phyloP scores from a whole-genome alignment of 768 basidiomycete species.

The Aureoboletus auriporus region DNA sequence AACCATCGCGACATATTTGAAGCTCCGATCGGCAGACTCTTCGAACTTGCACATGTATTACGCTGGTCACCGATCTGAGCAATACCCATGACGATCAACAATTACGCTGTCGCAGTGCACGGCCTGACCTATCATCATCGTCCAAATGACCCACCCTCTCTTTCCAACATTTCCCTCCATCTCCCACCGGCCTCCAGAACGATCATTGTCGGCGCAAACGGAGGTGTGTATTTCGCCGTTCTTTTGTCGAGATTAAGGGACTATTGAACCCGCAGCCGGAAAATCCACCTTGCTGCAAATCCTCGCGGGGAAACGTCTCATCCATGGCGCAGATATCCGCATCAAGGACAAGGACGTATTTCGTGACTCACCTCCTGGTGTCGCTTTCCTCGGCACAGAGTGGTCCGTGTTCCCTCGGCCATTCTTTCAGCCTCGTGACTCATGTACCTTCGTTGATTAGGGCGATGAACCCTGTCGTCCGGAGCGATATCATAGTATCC shows the following conservation, averaged over 20 bases:
- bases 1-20: too few species aligned
- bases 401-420: slow-evolving; percentile 50
- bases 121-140: slow-evolving; percentile 59
- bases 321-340: slow-evolving; percentile 57
- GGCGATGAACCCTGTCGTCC: slow-evolving; percentile 97
- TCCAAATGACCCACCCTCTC: slow-evolving; percentile 41
- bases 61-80: too few species aligned
- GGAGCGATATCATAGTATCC: slow-evolving; percentile 89
- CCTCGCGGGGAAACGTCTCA: slow-evolving; percentile 85
- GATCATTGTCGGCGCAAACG: slow-evolving; percentile 89
- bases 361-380: slow-evolving; percentile 73
- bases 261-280: slow-evolving; percentile 50
- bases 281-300: slow-evolving; percentile 97
- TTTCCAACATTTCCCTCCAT: slow-evolving; percentile 59
- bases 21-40: too few species aligned
- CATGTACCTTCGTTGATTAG: slow-evolving; percentile 34
- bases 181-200: slow-evolving; percentile 78
- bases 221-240: slow-evolving; percentile 51
- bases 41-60: too few species aligned
- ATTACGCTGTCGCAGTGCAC: slow-evolving; percentile 33
- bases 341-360: slow-evolving; percentile 88
- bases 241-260: background rate
- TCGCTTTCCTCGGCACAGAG: slow-evolving; percentile 91
- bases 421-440: background rate
- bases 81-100: background rate